phyloP scores from a whole-genome alignment of 352 stramenopile species.

The Phytophthora melonis region DNA sequence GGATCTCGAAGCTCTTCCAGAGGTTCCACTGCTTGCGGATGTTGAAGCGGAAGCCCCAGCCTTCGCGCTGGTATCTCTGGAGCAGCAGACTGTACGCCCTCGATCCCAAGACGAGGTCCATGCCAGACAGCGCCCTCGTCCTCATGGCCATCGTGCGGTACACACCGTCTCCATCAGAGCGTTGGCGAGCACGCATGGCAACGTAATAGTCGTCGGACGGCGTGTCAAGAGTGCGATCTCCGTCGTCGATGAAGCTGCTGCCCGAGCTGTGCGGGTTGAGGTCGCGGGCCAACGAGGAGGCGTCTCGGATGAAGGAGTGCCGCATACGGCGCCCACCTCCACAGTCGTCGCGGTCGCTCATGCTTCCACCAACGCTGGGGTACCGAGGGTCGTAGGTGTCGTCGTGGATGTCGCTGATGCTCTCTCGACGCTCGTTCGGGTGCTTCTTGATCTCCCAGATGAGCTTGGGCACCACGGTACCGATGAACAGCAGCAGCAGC shows the following conservation, averaged over 20 bases:
- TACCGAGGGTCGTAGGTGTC: conserved; percentile 32
- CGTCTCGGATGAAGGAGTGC: conserved; percentile 42
- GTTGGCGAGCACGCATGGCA: conserved; percentile 22
- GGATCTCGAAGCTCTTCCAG: conserved; percentile 90
- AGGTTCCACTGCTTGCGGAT: conserved; percentile 85
- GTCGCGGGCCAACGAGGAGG: conserved; percentile 29
- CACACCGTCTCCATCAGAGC: conserved; percentile 16
- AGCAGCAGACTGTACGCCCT: conserved; percentile 77
- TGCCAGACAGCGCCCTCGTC: conserved; percentile 62
- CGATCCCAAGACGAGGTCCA: conserved; percentile 80
- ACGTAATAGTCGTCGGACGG: conserved; percentile 36
- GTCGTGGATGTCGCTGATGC: conserved; percentile 41
- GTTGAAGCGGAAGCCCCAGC: conserved; percentile 84
- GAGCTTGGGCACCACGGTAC: conserved; percentile 83
- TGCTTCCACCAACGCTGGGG: conserved; percentile 28
- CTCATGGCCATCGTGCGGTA: conserved; percentile 45
- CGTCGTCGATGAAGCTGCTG: conserved; percentile 24
- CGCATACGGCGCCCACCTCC: conserved; percentile 31
- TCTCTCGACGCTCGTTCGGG: conserved; percentile 34
- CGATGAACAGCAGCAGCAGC: conserved; percentile 83
- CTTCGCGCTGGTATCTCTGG: conserved; percentile 83
- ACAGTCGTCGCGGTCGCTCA: conserved; percentile 38
- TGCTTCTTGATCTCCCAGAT: conserved; percentile 69
- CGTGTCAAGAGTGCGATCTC: conserved; percentile 34
- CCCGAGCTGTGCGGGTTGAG: conserved; percentile 26